phyloP scores from a whole-genome alignment of 805 yeast species.

The Teunomyces atbi region DNA sequence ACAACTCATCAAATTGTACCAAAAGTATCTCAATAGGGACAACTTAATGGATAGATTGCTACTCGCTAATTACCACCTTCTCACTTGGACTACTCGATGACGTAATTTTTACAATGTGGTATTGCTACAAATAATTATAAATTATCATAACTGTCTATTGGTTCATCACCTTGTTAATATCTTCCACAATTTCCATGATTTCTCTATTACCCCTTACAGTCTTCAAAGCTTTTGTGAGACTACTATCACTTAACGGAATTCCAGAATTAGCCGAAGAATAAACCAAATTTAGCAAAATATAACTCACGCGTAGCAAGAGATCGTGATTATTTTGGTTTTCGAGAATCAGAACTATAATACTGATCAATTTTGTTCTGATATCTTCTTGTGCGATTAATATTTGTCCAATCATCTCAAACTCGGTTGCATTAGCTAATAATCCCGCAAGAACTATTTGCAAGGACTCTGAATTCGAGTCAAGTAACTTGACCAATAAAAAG shows the following conservation, averaged over 20 bases:
- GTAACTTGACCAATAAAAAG: constrained; percentile 28
- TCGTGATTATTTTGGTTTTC: constrained; percentile 22
- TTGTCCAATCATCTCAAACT: constrained; percentile 33
- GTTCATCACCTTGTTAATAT: constrained; percentile 13
- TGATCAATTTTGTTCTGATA: constrained; percentile 16
- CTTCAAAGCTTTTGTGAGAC: background rate
- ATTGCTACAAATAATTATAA: no score
- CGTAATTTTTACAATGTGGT: no score
- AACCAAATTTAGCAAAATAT: constrained; percentile 20
- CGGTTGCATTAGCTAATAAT: constrained; percentile 40
- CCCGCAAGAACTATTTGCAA: constrained; percentile 36
- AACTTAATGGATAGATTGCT: background rate
- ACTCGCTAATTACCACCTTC: no score
- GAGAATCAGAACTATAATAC: constrained; percentile 21
- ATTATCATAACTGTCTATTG: background rate
- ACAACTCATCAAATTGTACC: background rate
- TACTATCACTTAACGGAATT: background rate
- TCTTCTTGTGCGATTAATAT: constrained; percentile 18
- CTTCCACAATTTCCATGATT: constrained; percentile 13
- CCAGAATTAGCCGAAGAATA: constrained; percentile 13
- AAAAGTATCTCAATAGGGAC: background rate
- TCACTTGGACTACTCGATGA: no score
- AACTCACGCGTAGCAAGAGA: constrained; percentile 28
- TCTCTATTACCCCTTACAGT: constrained; percentile 5
- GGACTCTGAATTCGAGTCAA: constrained; percentile 30